Conservation (phyloP, 257 asterid species). For the Paraleonurus japonicus region DNA sequence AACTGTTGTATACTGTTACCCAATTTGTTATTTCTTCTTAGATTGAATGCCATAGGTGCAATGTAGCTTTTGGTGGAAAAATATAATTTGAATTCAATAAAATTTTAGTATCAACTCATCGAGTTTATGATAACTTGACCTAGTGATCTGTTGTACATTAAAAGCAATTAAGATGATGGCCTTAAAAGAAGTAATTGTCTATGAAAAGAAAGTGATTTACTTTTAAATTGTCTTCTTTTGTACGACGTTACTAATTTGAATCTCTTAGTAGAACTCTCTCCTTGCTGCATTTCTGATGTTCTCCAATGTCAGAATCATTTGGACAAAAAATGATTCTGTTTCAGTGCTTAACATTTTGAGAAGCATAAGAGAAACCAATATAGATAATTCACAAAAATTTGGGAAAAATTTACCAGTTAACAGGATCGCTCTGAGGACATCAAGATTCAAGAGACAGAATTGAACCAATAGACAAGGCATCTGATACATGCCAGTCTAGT, state of each 20-base stretch:
- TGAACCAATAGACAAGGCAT: not conserved
- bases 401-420: not conserved
- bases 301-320: not conserved
- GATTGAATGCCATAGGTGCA: not conserved
- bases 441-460: not conserved
- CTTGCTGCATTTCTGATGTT: not conserved
- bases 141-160: not conserved
- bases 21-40: not conserved
- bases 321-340: not conserved
- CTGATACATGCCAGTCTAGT: constrained; percentile 3
- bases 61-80: not conserved
- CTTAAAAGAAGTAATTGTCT: not conserved
- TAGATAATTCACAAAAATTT: not conserved
- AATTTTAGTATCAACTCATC: not conserved
- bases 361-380: not conserved
- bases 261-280: not conserved
- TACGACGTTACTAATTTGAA: not conserved
- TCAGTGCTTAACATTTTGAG: not conserved
- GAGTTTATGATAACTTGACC: not conserved
- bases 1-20: not conserved
- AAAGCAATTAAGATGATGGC: not conserved
- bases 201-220: not conserved
- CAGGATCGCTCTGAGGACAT: not conserved
- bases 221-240: not conserved
- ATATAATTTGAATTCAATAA: not conserved